A percentile compares a stretch with the other conserved stretches of the same genome.
Evolutionary conservation across 2,329 filamentous ascomycete species (phyloP).

Genomic region (Pseudogymnoascus sp.): DNA sequence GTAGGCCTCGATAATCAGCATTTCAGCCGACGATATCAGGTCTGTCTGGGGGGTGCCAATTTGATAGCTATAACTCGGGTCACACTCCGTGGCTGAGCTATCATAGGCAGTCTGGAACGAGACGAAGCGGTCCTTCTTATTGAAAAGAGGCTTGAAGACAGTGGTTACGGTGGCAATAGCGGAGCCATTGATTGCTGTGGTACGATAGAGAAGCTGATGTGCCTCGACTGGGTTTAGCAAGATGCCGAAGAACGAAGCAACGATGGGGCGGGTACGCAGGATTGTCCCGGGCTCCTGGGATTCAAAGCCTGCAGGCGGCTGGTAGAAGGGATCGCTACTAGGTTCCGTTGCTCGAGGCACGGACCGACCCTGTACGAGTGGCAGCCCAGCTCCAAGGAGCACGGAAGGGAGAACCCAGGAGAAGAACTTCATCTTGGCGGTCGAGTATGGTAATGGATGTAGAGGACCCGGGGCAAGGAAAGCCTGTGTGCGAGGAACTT

Average conservation of each 20-base stretch:
- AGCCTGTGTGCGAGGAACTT: no score
- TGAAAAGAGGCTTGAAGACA: constrained; percentile 23
- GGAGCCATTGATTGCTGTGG: constrained; percentile 31
- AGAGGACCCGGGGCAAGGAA: no score
- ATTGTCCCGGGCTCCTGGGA: constrained; percentile 27
- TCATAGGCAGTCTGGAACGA: no score
- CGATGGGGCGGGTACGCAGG: constrained; percentile 25
- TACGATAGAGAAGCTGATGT: constrained; percentile 36
- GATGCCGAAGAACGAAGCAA: no score
- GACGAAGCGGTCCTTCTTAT: no score
- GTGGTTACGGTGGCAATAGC: constrained; percentile 35
- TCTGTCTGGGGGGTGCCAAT: constrained; percentile 27
- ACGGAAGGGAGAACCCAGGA: no score
- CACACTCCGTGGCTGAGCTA: constrained; percentile 18
- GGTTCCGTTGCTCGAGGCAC: constrained; percentile 16
- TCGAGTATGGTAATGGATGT: no score
- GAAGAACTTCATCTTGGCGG: no score
- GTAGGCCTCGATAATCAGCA: neutral
- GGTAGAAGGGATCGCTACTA: constrained; percentile 33
- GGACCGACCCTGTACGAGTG: no score
- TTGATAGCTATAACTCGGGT: no score
- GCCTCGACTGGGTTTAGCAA: constrained; percentile 8
- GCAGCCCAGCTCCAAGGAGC: no score
- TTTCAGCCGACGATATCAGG: neutral
- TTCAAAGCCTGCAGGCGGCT: constrained; percentile 25